Evolutionary conservation across 179 eudicot genomes (phyloP), one percentile per base, ranked within the genome.

Genomic region (Silene vulgaris): DNA sequence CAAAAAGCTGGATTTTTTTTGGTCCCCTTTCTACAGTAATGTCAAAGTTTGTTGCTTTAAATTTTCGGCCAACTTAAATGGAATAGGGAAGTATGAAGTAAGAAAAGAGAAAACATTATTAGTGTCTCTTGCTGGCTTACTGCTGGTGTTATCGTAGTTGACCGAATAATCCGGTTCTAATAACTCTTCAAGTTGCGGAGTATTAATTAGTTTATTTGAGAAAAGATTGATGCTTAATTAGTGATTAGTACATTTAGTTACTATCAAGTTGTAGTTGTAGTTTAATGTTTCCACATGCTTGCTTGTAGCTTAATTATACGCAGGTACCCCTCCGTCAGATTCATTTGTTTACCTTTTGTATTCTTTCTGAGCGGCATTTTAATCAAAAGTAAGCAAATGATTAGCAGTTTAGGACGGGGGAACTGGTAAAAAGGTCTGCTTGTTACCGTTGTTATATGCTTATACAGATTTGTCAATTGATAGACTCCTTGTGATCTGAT

Each of bases 1-100:
- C 8, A 17, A 2, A 76, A 69, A 23, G 6, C 29, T 4, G 20
- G 20, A 20, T 35, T 52, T 52, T 52, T 52, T 52, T 16, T 52
- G 32, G 23, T 54, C 56, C 23, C 61, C 17, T 72, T 69, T 48
- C 19, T 72, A 20, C 65, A 8, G 6, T 11, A 32, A 35, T 45
- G 8, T 77, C 43, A 59, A 56, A 57, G 8, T 72, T 29, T 72
- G 56, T 74, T 74, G 75, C 73, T 77, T 77, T 17, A 19, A 17
- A 52, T 21, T 32, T 11, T 43, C 11, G 28, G 11, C 54, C 40
- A 17, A 72, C 45, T 73, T 16, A 35, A 35, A 35, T 35, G 40
- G 0, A 35, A 35, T 35, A 35, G 40, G 7, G 40, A 35, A 0
- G 6, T 5, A 35, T 35, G 40, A 35, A 35, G 40, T 35, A 35